Percentiles rank a stretch among this genome's conserved stretches.
These are phyloP conservation scores for Podospora pseudopauciseta DNA, from an alignment of 495 filamentous ascomycete species.

Conservation along the genomic window DNA sequence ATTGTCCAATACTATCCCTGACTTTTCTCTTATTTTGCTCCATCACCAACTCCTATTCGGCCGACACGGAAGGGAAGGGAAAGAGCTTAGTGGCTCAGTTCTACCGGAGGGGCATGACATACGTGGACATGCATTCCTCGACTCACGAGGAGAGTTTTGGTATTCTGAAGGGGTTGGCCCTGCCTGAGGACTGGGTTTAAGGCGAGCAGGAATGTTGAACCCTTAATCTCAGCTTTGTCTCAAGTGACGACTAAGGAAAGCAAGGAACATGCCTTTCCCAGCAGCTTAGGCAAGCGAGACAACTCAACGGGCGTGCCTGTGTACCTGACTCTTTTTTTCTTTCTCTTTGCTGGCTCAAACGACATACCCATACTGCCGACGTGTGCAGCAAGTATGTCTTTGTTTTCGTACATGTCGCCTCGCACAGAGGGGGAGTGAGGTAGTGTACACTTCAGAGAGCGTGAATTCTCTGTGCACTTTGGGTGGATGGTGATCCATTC, in stretches of 20 bases:
- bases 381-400: slow-evolving; percentile 2
- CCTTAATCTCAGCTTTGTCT: slow-evolving; percentile 6
- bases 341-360: not conserved
- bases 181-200: not conserved
- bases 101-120: not conserved
- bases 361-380: not conserved
- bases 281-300: not conserved
- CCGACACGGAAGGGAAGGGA: not conserved
- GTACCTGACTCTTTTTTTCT: not conserved
- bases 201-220: slow-evolving; percentile 7
- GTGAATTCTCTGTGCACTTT: not conserved
- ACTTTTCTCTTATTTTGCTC: not conserved
- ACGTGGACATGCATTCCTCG: slow-evolving; percentile 6
- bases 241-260: slow-evolving; percentile 1
- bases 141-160: not conserved
- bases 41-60: slow-evolving; percentile 1
- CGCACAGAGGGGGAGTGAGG: not conserved
- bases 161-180: not conserved
- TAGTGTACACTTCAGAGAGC: not conserved
- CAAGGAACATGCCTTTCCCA: not conserved
- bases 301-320: not conserved
- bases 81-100: not conserved
- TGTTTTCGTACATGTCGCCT: not conserved
- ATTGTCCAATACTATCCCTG: not conserved
- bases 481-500: not conserved